Conservation (phyloP, 352 stramenopile species). For the Blastocystis sp. region DNA sequence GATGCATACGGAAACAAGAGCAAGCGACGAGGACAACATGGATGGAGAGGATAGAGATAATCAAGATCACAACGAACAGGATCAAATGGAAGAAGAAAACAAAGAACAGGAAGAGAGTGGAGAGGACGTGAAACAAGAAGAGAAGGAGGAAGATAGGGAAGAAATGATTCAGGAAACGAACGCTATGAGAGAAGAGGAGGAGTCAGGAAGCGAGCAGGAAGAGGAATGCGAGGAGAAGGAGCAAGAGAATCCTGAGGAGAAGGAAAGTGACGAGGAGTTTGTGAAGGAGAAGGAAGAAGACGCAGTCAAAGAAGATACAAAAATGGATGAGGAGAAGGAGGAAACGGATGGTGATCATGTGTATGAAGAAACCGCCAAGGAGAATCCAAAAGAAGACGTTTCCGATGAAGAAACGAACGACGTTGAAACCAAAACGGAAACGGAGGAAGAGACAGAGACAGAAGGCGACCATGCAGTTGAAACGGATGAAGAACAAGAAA, state of each 20-base stretch:
- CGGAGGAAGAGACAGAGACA: background rate
- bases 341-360: background rate
- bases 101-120: background rate
- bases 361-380: background rate
- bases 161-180: background rate
- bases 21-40: background rate
- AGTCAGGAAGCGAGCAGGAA: too few relatives aligned
- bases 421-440: background rate
- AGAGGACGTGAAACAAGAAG: background rate
- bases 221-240: too few relatives aligned
- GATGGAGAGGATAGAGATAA: background rate
- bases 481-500: background rate
- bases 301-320: background rate
- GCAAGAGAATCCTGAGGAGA: background rate
- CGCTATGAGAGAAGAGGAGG: background rate
- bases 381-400: background rate
- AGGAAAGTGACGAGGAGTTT: background rate
- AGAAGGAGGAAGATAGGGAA: background rate
- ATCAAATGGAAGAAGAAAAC: background rate
- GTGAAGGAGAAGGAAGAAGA: background rate
- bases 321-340: background rate
- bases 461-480: background rate
- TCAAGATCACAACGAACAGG: background rate
- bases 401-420: background rate
- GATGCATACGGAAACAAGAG: background rate